Conservation (phyloP, 305 asterid species). For the Salvia sclarea region DNA sequence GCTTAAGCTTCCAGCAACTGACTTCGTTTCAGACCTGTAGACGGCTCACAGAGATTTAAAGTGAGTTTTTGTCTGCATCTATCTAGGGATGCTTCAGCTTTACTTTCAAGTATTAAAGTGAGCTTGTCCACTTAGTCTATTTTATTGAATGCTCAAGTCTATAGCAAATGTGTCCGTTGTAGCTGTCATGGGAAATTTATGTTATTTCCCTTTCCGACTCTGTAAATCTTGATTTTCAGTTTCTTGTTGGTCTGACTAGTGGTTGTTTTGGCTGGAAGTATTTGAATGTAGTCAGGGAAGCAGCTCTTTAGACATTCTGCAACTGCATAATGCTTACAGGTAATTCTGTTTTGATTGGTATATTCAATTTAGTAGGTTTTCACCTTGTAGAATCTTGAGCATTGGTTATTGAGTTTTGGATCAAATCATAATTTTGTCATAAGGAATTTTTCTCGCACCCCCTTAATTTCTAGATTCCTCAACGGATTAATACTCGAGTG, state of each 20-base stretch:
- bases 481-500: too few relatives aligned
- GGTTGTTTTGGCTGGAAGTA: neutral
- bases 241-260: neutral
- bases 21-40: neutral
- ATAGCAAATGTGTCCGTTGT: neutral
- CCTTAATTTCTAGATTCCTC: too few relatives aligned
- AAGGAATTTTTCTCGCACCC: neutral
- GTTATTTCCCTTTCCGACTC: neutral
- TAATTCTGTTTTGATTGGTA: neutral
- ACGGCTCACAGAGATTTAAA: neutral
- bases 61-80: neutral
- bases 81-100: neutral
- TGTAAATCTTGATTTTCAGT: neutral
- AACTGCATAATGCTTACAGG: neutral
- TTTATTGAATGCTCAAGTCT: neutral
- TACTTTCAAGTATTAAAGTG: conserved; percentile 1
- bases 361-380: too few relatives aligned
- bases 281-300: neutral
- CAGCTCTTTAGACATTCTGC: neutral
- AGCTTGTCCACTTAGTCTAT: neutral
- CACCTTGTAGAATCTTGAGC: neutral
- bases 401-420: neutral
- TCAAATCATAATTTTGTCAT: neutral
- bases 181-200: neutral
- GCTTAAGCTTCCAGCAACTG: neutral